Evolutionary conservation across 2,329 filamentous ascomycete genomes (phyloP).

Genomic region (Colletotrichum brevisporum): DNA sequence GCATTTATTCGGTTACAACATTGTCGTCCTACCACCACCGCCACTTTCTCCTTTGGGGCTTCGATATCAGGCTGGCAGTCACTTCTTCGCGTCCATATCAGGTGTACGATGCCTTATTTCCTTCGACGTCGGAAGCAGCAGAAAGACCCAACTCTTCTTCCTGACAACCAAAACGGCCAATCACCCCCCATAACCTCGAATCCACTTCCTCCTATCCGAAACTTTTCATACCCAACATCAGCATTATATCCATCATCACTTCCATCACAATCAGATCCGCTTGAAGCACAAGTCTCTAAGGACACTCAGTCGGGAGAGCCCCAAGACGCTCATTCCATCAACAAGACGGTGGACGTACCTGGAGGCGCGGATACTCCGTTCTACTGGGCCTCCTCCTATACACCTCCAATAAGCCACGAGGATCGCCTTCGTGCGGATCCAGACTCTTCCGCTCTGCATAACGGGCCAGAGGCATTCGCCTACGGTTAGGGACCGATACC

Average conservation of each 20-base stretch:
- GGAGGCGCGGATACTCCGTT: conserved; percentile 21
- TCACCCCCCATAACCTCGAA: not conserved
- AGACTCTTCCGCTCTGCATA: conserved; percentile 1
- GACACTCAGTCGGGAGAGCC: not conserved
- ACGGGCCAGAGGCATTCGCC: conserved; percentile 29
- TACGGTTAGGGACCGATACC: conserved; percentile 33
- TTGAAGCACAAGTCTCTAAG: not conserved
- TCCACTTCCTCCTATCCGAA: conserved; percentile 34
- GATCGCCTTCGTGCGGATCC: not conserved
- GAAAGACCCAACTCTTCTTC: conserved; percentile 9
- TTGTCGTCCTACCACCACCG: too few species aligned
- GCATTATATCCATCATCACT: conserved; percentile 15
- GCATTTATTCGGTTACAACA: not conserved
- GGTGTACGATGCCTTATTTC: conserved; percentile 31
- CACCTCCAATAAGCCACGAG: conserved; percentile 18
- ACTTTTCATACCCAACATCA: conserved; percentile 44
- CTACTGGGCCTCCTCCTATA: conserved; percentile 37
- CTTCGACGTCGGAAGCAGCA: conserved; percentile 26
- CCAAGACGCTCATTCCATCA: not conserved
- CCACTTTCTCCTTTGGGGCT: not conserved
- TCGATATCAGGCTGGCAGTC: conserved; percentile 1
- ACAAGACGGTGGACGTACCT: not conserved
- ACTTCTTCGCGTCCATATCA: not conserved
- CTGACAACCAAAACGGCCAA: not conserved
- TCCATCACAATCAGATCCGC: not conserved